Evolutionary conservation across 2,329 filamentous ascomycete genomes (phyloP).

Genomic region (Pleurostoma richardsiae): DNA sequence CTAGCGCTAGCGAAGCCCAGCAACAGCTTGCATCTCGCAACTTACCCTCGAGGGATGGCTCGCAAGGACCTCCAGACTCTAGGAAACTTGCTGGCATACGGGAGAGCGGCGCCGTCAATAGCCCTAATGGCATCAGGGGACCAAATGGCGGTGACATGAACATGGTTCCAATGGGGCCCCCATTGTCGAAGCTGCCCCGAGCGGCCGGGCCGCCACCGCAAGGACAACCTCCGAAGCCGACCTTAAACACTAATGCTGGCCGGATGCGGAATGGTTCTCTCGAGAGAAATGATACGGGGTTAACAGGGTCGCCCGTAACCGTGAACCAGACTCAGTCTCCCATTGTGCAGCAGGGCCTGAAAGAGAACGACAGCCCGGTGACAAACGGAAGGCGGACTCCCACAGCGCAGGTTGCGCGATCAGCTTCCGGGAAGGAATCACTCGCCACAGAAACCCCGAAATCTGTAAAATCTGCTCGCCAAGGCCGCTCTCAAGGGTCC

Average conservation of each 20-base stretch:
- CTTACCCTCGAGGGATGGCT: slow-evolving; percentile 43
- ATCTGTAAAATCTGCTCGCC: slow-evolving; percentile 37
- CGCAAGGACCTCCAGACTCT: slow-evolving; percentile 43
- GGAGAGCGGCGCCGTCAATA: slow-evolving; percentile 25
- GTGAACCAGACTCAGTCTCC: slow-evolving; percentile 34
- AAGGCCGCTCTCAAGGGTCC: slow-evolving; percentile 57
- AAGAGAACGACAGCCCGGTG: slow-evolving; percentile 43
- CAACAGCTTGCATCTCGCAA: slow-evolving; percentile 24
- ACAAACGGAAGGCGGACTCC: slow-evolving; percentile 62
- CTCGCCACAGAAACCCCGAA: slow-evolving; percentile 26
- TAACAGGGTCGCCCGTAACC: neutral
- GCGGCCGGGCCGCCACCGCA: slow-evolving; percentile 48
- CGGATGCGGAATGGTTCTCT: slow-evolving; percentile 44
- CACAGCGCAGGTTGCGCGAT: slow-evolving; percentile 39
- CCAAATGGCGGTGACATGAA: slow-evolving; percentile 33
- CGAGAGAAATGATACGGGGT: slow-evolving; percentile 32
- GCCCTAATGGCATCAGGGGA: slow-evolving; percentile 35
- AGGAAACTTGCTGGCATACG: slow-evolving; percentile 39
- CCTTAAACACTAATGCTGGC: slow-evolving; percentile 31
- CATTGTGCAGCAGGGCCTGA: slow-evolving; percentile 28
- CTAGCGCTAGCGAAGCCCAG: slow-evolving; percentile 22
- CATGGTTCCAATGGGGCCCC: slow-evolving; percentile 19
- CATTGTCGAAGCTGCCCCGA: slow-evolving; percentile 32
- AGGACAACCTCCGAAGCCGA: slow-evolving; percentile 48
- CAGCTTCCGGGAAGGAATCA: slow-evolving; percentile 21